phyloP scores from a whole-genome alignment of 164 flowering plant genomes.

The Magnolia sinica region DNA sequence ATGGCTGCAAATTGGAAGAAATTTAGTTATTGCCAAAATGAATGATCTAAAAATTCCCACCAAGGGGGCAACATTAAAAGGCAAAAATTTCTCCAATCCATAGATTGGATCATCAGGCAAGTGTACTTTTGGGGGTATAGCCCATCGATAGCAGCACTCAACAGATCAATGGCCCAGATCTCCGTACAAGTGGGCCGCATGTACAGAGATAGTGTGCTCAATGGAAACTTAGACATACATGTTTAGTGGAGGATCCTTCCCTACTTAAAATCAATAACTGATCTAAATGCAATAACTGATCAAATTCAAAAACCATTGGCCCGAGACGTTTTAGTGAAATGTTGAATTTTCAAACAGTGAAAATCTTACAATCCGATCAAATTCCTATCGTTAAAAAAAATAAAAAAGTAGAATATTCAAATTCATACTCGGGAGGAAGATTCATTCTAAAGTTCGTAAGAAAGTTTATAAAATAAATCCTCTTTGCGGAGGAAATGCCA shows the following conservation, averaged over 20 bases:
- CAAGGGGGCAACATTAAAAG: background rate
- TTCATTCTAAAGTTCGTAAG: too few species aligned
- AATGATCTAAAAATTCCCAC: too few species aligned
- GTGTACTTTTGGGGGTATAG: background rate
- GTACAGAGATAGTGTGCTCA: background rate
- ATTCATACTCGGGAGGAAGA: too few species aligned
- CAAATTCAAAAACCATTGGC: too few species aligned
- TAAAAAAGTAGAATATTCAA: too few species aligned
- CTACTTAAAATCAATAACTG: background rate
- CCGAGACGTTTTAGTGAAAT: too few species aligned
- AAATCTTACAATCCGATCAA: too few species aligned
- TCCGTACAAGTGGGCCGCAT: background rate
- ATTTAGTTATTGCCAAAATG: too few species aligned
- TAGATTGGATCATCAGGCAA: background rate
- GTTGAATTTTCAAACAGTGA: background rate
- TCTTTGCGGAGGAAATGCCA: background rate
- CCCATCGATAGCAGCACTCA: background rate
- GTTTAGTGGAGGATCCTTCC: too few species aligned
- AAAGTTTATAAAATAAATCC: too few species aligned
- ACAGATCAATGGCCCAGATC: background rate
- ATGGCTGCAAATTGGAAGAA: background rate
- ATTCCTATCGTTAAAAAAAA: too few species aligned
- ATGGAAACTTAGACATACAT: background rate
- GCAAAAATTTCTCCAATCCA: background rate
- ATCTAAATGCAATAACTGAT: too few species aligned